Base-by-base conservation (phyloP, 208 protist species). In the Trypanosoma vivax region DNA sequence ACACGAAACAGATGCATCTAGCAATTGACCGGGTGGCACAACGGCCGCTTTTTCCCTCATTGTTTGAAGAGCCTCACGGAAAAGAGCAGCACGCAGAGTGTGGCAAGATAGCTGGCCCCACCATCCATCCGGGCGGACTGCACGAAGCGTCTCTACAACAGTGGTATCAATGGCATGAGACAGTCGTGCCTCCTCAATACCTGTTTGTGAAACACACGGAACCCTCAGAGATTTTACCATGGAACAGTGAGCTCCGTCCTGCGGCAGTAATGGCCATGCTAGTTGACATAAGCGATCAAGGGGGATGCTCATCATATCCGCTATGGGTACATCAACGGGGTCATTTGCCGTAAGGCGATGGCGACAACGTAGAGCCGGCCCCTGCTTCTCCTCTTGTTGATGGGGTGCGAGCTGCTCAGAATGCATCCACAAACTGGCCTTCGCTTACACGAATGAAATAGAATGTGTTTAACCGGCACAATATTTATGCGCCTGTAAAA, bases 221-320 rank as follows among this genome's bases (percentile, higher is more conserved):
- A 65, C n/a, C 10, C 2, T 50, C 19, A 34, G 30, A 13, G 34
- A 7, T 16, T 18, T 53, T 1, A 5, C 23, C n/a, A n/a, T 0
- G 3, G 21, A 45, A 25, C 11, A 23, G 2, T 21, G 1, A 53
- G n/a, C 28, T 14, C 21, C 4, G n/a, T 19, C 52, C 47, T 64
- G 50, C 11, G 54, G 24, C 5, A 80, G 50, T 28, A 81, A 51
- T 25, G 73, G 73, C 77, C 77, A 85, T 29, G 73, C 73, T 5
- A 76, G 50, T 38, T 67, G 49, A 13, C 64, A 77, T 0, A 85
- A 55, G 31, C 39, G 60, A 13, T 68, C 65, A 1, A 55, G 52
- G 1, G 77, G 48, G 28, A 79, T 52, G 18, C 50, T 39, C 77
- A 85, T 85, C n/a, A 85, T 50, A 10, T 73, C 73, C 16, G 60